These are phyloP conservation scores for Schoenoplectus tabernaemontani DNA, from an alignment of 202 grass and related monocot genomes.

Conservation along the genomic window DNA sequence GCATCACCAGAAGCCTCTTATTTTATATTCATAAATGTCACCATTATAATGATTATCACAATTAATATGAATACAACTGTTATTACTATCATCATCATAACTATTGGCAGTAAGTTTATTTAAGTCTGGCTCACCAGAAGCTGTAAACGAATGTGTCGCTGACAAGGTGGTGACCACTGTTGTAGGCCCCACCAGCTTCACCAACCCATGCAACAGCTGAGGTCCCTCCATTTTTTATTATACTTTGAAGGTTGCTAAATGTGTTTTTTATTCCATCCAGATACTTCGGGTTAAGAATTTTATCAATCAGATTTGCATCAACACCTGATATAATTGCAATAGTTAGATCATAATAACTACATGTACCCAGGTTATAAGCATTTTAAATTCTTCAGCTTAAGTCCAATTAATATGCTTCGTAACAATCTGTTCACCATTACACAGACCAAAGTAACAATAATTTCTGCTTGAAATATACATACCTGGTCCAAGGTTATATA, in stretches of 20 bases:
- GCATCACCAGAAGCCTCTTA: too few species aligned
- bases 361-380: background rate
- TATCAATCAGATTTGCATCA: slow-evolving; percentile 46
- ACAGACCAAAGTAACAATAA: background rate
- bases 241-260: slow-evolving; percentile 45
- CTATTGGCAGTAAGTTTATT: background rate
- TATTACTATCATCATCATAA: background rate
- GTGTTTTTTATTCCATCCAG: slow-evolving; percentile 42
- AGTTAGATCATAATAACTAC: background rate
- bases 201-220: slow-evolving; percentile 63
- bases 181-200: slow-evolving; percentile 73
- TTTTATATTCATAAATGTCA: background rate
- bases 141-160: slow-evolving; percentile 78
- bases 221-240: slow-evolving; percentile 47
- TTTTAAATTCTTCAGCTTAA: background rate
- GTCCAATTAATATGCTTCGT: background rate
- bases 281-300: slow-evolving; percentile 50
- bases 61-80: background rate
- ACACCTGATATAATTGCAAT: slow-evolving; percentile 28
- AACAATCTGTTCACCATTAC: background rate
- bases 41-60: background rate
- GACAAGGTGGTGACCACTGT: slow-evolving; percentile 76
- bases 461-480: background rate
- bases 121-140: slow-evolving; percentile 49
- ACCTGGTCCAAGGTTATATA: slow-evolving; percentile 90